Percentiles rank a stretch among this genome's conserved stretches.
These are phyloP conservation scores for Guadua angustifolia DNA, from an alignment of 176 grass and related monocot species.

Conservation along the genomic window DNA sequence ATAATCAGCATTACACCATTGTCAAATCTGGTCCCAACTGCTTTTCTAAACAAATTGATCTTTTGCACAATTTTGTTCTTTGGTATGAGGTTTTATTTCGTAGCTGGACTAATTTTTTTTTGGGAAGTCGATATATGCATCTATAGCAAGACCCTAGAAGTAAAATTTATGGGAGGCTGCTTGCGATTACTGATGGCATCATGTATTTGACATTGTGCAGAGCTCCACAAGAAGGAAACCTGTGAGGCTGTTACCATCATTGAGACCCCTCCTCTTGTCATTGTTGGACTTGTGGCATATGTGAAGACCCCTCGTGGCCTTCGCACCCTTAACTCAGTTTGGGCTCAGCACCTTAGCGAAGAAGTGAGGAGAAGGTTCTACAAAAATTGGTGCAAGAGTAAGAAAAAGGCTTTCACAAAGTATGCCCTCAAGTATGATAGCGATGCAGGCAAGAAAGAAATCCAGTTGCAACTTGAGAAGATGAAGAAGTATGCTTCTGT, in stretches of 20 bases:
- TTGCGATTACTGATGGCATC: background rate
- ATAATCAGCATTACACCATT: background rate
- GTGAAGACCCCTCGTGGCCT: conserved; percentile 89
- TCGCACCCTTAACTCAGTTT: conserved; percentile 78
- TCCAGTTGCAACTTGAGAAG: conserved; percentile 81
- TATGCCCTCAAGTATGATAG: conserved; percentile 84
- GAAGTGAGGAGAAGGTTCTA: conserved; percentile 90
- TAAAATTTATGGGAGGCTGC: background rate
- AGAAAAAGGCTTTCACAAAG: conserved; percentile 94
- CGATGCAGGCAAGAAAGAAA: conserved; percentile 87
- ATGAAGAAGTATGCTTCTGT: conserved; percentile 95
- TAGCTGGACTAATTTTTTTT: background rate
- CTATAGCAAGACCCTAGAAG: background rate
- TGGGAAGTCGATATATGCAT: background rate
- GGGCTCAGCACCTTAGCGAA: conserved; percentile 97
- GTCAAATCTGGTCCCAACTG: background rate
- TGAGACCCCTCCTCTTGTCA: conserved; percentile 82
- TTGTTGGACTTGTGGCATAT: conserved; percentile 90
- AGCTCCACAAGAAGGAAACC: conserved; percentile 98
- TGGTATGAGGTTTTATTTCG: background rate
- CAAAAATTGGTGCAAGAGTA: conserved; percentile 99
- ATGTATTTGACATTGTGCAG: conserved; percentile 40
- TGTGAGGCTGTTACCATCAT: conserved; percentile 95
- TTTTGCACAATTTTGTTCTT: background rate
- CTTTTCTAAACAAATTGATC: background rate